phyloP scores from a whole-genome alignment of 2,329 filamentous ascomycete species.

The Ambrosiella cleistominuta region DNA sequence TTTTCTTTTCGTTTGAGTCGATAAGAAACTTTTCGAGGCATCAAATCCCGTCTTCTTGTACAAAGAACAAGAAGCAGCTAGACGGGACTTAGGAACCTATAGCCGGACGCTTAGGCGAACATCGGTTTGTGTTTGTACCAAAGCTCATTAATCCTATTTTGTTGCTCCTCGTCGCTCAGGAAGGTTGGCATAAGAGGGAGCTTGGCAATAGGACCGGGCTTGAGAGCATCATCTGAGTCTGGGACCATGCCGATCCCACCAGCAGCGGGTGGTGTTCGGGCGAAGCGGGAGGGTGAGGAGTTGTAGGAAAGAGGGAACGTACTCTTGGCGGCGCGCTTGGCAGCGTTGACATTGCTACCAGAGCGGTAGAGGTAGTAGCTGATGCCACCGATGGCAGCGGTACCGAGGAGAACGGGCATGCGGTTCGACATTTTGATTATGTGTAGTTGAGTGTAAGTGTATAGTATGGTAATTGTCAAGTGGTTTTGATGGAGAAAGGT shows the following conservation, averaged over 20 bases:
- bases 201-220: background rate
- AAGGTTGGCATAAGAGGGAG: background rate
- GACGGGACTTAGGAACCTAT: too few relatives aligned
- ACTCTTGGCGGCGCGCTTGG: conserved; percentile 52
- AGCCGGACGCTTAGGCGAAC: background rate
- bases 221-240: background rate
- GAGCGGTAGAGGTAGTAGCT: conserved; percentile 87
- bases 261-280: background rate
- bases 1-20: too few relatives aligned
- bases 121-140: background rate
- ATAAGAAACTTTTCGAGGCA: too few relatives aligned
- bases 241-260: background rate
- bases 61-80: too few relatives aligned
- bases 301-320: conserved; percentile 18
- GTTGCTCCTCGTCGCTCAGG: background rate
- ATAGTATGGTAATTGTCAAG: background rate
- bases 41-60: too few relatives aligned
- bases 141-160: background rate
- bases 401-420: conserved; percentile 35
- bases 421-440: conserved; percentile 27
- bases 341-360: conserved; percentile 62
- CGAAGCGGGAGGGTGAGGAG: background rate
- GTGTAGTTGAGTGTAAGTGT: background rate
- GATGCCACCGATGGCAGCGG: conserved; percentile 46
- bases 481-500: background rate